A percentile compares a stretch with the other conserved stretches of the same genome.
Conservation (phyloP, 352 stramenopile genomes). For the Globisporangium nunn region DNA sequence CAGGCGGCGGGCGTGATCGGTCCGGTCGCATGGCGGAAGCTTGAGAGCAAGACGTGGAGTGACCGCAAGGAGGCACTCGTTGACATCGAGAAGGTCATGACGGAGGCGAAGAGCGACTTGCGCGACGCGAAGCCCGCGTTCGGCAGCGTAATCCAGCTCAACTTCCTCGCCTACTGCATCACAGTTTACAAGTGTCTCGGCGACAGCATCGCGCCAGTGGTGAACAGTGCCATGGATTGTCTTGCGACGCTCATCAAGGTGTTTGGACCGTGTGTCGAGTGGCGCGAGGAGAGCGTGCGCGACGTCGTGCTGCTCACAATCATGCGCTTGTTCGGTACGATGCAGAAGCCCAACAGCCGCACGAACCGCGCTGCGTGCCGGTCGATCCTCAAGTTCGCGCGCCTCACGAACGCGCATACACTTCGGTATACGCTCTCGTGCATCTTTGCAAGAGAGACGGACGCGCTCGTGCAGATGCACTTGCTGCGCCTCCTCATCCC, state of each 20-base stretch:
- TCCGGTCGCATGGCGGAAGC: constrained; percentile 64
- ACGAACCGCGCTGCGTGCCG: constrained; percentile 71
- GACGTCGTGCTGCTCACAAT: constrained; percentile 61
- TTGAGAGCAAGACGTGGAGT: constrained; percentile 80
- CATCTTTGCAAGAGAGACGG: constrained; percentile 62
- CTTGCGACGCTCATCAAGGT: constrained; percentile 68
- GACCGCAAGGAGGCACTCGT: constrained; percentile 77
- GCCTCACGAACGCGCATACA: constrained; percentile 53
- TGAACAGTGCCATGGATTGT: constrained; percentile 64
- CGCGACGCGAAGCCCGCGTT: constrained; percentile 58
- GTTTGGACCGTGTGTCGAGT: constrained; percentile 69
- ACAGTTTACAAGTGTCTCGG: constrained; percentile 48
- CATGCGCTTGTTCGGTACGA: constrained; percentile 48
- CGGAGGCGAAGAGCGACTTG: constrained; percentile 62
- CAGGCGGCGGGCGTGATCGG: constrained; percentile 46
- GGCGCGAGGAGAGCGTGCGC: constrained; percentile 49
- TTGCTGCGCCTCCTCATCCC: constrained; percentile 64
- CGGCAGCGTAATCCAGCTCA: constrained; percentile 46
- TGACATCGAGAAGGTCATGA: constrained; percentile 62
- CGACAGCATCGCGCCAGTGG: constrained; percentile 68
- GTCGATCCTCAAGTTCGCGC: constrained; percentile 66
- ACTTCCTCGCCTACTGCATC: constrained; percentile 60
- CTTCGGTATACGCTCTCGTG: constrained; percentile 69
- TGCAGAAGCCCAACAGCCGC: constrained; percentile 75
- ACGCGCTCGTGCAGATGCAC: constrained; percentile 77